Base-by-base conservation (phyloP, 139 green algal species). In the Penium margaritaceum region DNA sequence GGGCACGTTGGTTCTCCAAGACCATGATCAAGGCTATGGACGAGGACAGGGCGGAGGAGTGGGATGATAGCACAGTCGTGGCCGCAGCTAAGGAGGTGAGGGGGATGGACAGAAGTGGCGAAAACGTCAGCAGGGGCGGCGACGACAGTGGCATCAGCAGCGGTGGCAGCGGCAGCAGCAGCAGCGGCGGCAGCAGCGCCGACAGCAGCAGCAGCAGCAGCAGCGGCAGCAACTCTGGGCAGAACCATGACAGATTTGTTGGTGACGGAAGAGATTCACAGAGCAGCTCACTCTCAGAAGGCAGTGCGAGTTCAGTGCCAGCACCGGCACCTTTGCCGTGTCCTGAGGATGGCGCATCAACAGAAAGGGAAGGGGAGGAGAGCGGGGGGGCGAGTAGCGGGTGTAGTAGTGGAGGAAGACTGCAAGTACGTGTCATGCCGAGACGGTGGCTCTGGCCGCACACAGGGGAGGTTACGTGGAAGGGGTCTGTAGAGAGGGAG, bases 11-110 rank as follows among this genome's bases (percentile, higher is more conserved):
- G 29, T 78, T 78, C 64, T 27, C 35, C 41, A 37, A 41, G 9
- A 15, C 33, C n/a, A 27, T 51, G 4, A 37, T 78, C 29, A 78
- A 75, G 46, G 39, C 39, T 5, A 77, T 77, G 55, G 70, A 77
- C 2, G 70, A 70, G 46, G 70, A 73, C 9, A 7, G 58, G 3
- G 70, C 70, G 21, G 70, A 77, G 38, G 41, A 61, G 55, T 60
- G 15, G 12, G 67, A 75, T 29, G 67, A 75, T 29, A 24, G 32
- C 29, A 29, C 63, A 24, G 51, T 60, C 30, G 51, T n/a, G 51
- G 51, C 24, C 15, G 51, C 30, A 24, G 51, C 24, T n/a, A 60
- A 9, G 51, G 30, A 60, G 29, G 51, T 5, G 51, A 60, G 51
- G 29, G 51, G 14, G 14, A 24, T 60, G 51, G 51, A 27, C 6